These are phyloP conservation scores for Ophiosphaerella narmari DNA, from an alignment of 2,329 filamentous ascomycete genomes.

Conservation along the genomic window DNA sequence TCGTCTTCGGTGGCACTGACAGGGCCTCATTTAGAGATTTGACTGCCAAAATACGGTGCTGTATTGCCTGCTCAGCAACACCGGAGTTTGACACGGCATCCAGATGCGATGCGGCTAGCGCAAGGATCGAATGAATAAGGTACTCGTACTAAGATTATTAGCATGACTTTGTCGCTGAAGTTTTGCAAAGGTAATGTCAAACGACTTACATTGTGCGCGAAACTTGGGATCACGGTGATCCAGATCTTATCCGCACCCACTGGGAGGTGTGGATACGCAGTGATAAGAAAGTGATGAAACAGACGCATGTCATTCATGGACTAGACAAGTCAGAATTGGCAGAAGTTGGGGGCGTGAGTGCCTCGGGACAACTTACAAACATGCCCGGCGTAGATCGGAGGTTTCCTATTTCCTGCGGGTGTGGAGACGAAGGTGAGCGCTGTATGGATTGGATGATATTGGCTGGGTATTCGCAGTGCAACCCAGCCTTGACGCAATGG, in stretches of 20 bases:
- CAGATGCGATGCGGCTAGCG: conserved; percentile 69
- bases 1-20: conserved; percentile 37
- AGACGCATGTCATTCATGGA: conserved; percentile 66
- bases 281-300: conserved; percentile 68
- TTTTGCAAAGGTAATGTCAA: neutral
- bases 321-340: conserved; percentile 24
- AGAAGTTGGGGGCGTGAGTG: neutral
- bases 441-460: conserved; percentile 41
- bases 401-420: conserved; percentile 33
- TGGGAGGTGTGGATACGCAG: conserved; percentile 67
- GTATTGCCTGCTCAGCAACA: conserved; percentile 63
- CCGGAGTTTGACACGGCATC: conserved; percentile 54
- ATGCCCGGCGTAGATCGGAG: conserved; percentile 38
- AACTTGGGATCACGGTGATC: conserved; percentile 68
- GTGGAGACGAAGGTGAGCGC: conserved; percentile 21
- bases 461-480: conserved; percentile 67
- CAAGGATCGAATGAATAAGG: conserved; percentile 72
- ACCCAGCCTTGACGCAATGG: conserved; percentile 65
- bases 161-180: neutral
- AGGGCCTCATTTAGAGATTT: conserved; percentile 49
- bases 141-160: conserved; percentile 60
- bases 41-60: conserved; percentile 69
- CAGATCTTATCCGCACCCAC: conserved; percentile 69
- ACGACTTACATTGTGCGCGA: conserved; percentile 65
- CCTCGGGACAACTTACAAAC: conserved; percentile 33